Percentiles rank a stretch among this genome's conserved stretches.
These are phyloP conservation scores for Penicillium silybi DNA, from an alignment of 495 filamentous ascomycete species.

Conservation along the genomic window DNA sequence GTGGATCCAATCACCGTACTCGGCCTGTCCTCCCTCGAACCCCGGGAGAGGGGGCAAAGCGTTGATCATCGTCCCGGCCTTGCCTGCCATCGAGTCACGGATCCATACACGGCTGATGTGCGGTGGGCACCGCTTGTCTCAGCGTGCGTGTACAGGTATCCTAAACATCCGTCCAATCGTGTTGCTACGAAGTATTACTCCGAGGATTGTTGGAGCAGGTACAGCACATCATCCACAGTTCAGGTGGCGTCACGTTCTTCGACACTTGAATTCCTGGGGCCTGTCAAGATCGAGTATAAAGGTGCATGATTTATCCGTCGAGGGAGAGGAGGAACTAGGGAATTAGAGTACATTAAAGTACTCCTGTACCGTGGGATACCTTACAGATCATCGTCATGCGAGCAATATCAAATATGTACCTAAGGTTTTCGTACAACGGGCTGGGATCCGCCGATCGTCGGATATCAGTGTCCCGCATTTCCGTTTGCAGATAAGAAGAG, in stretches of 20 bases:
- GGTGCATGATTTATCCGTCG: background rate
- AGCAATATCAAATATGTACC: background rate
- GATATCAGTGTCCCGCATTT: slow-evolving; percentile 10
- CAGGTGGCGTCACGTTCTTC: slow-evolving; percentile 13
- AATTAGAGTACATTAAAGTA: slow-evolving; percentile 10
- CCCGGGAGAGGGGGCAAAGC: background rate
- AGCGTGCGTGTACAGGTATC: slow-evolving; percentile 8
- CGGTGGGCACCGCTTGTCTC: slow-evolving; percentile 1
- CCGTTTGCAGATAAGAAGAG: slow-evolving; percentile 16
- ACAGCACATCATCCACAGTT: slow-evolving; percentile 20
- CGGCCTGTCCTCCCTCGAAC: background rate
- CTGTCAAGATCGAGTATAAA: background rate
- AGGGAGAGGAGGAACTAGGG: too few relatives aligned
- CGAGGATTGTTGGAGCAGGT: background rate
- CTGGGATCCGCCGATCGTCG: slow-evolving; percentile 12
- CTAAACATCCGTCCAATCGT: background rate
- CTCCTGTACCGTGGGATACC: slow-evolving; percentile 14
- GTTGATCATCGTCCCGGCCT: slow-evolving; percentile 4
- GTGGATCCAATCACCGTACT: background rate
- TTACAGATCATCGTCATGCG: slow-evolving; percentile 11
- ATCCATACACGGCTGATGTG: background rate
- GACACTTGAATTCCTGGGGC: background rate
- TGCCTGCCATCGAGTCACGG: slow-evolving; percentile 4
- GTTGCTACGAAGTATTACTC: background rate
- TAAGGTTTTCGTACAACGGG: background rate